Conservation (phyloP, 345 rosid genomes). For the Eucalyptus brandiana region DNA sequence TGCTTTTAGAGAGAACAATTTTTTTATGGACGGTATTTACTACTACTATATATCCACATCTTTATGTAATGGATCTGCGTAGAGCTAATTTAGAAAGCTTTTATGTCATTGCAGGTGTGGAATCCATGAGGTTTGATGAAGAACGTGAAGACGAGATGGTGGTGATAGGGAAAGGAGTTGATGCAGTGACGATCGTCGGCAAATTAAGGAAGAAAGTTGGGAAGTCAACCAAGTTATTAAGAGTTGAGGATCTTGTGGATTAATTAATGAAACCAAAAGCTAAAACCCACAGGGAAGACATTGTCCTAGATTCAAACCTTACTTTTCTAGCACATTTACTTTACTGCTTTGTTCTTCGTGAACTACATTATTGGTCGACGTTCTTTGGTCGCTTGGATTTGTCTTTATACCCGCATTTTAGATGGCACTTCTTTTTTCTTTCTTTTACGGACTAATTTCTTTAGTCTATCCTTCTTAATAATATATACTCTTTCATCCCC, state of each 20-base stretch:
- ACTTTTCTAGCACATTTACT: not conserved
- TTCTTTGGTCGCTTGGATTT: not conserved
- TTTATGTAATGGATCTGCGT: not conserved
- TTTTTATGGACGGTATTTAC: not conserved
- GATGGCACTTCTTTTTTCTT: not conserved
- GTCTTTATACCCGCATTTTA: not conserved
- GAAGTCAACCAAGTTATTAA: not conserved
- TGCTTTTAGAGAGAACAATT: not conserved
- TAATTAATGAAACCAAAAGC: not conserved
- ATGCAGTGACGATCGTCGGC: not conserved
- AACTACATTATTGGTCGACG: not conserved
- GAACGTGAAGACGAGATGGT: not conserved
- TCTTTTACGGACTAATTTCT: not conserved
- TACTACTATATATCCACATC: not conserved
- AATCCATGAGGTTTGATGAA: not conserved
- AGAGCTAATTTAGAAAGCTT: not conserved
- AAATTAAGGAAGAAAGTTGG: not conserved
- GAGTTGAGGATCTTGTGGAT: not conserved
- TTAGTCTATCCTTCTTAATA: not conserved
- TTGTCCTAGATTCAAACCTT: not conserved
- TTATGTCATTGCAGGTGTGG: not conserved
- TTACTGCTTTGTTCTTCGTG: not conserved
- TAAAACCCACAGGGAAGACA: not conserved
- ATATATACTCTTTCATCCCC: not conserved
- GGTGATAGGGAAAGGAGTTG: not conserved